These are phyloP conservation scores for Nemania bipapillata DNA, from an alignment of 2,329 filamentous ascomycete species.

Conservation along the genomic window DNA sequence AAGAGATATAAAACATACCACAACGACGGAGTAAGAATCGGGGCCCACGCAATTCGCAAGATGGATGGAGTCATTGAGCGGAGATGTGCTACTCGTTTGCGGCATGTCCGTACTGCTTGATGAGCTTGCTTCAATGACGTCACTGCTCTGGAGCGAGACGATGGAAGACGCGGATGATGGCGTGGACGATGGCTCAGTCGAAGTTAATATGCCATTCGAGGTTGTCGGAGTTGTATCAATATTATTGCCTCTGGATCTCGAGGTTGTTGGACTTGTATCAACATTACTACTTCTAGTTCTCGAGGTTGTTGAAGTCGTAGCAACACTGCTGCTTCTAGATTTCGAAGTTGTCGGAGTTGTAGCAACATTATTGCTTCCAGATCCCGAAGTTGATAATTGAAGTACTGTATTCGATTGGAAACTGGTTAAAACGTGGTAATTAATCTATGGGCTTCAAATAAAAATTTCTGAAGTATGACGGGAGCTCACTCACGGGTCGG, in stretches of 20 bases:
- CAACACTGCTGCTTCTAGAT: background rate
- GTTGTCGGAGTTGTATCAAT: background rate
- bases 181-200: too few species aligned
- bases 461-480: background rate
- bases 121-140: background rate
- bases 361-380: background rate
- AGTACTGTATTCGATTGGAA: conserved; percentile 1
- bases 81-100: conserved; percentile 7
- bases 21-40: conserved; percentile 7
- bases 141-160: background rate
- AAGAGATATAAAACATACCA: conserved; percentile 8
- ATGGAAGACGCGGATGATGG: background rate
- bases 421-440: background rate
- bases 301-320: background rate
- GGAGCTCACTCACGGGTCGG: background rate
- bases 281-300: background rate
- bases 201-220: background rate
- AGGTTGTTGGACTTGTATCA: background rate
- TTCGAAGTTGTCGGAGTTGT: background rate
- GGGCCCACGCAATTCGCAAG: conserved; percentile 4
- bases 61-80: background rate
- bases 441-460: background rate
- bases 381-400: conserved; percentile 1
- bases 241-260: background rate
- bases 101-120: background rate